A percentile compares a stretch with the other conserved stretches of the same genome.
These are phyloP conservation scores for Trichoderma citrinoviride DNA, from an alignment of 2,329 filamentous ascomycete genomes.

Conservation along the genomic window DNA sequence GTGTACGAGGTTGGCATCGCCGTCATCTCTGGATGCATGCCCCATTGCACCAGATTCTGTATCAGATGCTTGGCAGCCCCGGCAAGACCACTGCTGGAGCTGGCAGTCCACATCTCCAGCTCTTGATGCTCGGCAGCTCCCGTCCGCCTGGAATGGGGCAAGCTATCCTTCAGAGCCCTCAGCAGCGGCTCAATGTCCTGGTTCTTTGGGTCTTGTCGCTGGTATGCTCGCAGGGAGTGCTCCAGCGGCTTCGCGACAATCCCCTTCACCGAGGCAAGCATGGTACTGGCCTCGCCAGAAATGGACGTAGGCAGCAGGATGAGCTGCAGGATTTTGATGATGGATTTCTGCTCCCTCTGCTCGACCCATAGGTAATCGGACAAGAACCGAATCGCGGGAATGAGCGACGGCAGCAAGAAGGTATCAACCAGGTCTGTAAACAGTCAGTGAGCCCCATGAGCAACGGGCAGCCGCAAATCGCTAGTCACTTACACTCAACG, in stretches of 20 bases:
- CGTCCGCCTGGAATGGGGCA: constrained; percentile 58
- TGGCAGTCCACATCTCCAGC: constrained; percentile 63
- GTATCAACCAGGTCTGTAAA: constrained; percentile 69
- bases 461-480: not conserved
- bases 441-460: not conserved
- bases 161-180: constrained; percentile 60
- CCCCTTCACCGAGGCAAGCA: constrained; percentile 69
- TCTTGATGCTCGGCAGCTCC: constrained; percentile 63
- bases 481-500: constrained; percentile 62
- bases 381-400: constrained; percentile 71
- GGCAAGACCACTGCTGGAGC: constrained; percentile 54
- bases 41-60: constrained; percentile 65
- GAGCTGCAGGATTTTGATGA: constrained; percentile 70
- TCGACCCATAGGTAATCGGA: constrained; percentile 67
- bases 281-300: constrained; percentile 66
- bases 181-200: constrained; percentile 69
- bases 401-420: constrained; percentile 74
- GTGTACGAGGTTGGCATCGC: constrained; percentile 65
- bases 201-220: constrained; percentile 63
- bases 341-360: constrained; percentile 62
- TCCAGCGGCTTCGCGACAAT: constrained; percentile 69
- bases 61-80: constrained; percentile 60
- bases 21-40: constrained; percentile 53
- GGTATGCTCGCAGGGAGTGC: constrained; percentile 63
- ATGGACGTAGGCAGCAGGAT: constrained; percentile 68